These are phyloP conservation scores for Auriscalpium orientale DNA, from an alignment of 768 basidiomycete species.

Conservation along the genomic window DNA sequence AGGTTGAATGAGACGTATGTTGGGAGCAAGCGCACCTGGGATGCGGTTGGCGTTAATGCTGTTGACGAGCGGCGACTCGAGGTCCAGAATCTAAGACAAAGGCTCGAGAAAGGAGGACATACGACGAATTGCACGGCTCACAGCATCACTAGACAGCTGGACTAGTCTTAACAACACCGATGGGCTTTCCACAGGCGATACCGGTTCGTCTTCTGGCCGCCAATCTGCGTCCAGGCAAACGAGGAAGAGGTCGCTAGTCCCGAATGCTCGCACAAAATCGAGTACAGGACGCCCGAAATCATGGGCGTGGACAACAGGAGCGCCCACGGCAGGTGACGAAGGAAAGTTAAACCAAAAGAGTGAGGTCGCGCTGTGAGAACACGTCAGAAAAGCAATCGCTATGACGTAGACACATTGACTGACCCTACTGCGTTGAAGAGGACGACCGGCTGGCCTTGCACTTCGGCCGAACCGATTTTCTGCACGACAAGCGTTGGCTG, in stretches of 20 bases:
- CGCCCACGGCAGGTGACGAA: neutral
- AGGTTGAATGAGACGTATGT: conserved; percentile 29
- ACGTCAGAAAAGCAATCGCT: neutral
- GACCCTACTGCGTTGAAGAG: conserved; percentile 73
- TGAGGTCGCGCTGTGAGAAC: conserved; percentile 49
- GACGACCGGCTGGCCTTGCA: conserved; percentile 30
- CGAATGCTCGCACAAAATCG: conserved; percentile 38
- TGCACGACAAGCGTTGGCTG: conserved; percentile 4
- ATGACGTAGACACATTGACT: neutral
- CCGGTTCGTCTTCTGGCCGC: conserved; percentile 8
- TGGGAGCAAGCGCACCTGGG: conserved; percentile 22
- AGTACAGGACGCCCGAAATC: conserved; percentile 55
- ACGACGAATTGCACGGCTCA: neutral
- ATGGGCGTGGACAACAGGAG: conserved; percentile 21
- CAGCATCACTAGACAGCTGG: neutral
- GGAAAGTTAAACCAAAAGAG: conserved; percentile 44
- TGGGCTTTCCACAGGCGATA: conserved; percentile 32
- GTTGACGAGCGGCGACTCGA: conserved; percentile 27
- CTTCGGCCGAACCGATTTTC: conserved; percentile 25
- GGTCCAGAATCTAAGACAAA: conserved; percentile 31
- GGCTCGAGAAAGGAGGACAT: no score
- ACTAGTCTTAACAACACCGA: neutral
- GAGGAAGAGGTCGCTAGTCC: conserved; percentile 32
- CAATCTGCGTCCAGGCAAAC: conserved; percentile 44
- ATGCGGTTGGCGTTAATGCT: conserved; percentile 38